These are phyloP conservation scores for Gossypium davidsonii DNA, from an alignment of 441 rosid genomes.

Conservation along the genomic window DNA sequence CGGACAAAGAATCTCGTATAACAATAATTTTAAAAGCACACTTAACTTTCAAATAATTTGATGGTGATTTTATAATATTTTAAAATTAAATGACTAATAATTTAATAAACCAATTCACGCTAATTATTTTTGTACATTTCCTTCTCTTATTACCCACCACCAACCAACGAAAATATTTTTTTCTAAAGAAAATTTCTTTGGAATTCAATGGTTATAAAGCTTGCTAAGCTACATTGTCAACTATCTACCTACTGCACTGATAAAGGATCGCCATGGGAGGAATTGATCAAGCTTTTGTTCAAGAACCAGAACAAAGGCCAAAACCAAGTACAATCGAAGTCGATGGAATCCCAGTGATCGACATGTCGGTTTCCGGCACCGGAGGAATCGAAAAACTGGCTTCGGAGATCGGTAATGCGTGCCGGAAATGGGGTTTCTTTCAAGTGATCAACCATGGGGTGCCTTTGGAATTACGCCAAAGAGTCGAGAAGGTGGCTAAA, in stretches of 20 bases:
- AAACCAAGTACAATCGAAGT: conserved; percentile 20
- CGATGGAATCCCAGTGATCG: conserved; percentile 42
- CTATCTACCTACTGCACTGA: not conserved
- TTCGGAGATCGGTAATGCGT: conserved; percentile 40
- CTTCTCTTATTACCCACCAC: not conserved
- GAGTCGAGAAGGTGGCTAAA: conserved; percentile 29
- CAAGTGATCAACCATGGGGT: conserved; percentile 52
- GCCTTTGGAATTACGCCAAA: conserved; percentile 28
- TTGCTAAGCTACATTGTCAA: not conserved
- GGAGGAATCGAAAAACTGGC: conserved; percentile 19
- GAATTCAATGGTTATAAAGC: not conserved
- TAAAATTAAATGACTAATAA: too few species aligned
- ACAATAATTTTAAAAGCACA: too few species aligned
- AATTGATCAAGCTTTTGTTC: conserved; percentile 33
- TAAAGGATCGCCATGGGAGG: conserved; percentile 22
- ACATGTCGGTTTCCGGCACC: conserved; percentile 26
- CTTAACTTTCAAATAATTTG: too few species aligned
- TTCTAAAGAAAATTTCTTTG: not conserved
- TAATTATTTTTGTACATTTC: not conserved
- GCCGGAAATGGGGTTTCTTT: conserved; percentile 56
- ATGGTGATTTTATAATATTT: too few species aligned
- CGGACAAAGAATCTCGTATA: fast-evolving
- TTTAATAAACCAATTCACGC: not conserved
- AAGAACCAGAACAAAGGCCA: conserved; percentile 37
- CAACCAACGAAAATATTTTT: not conserved